Evolutionary conservation across 192 early-diverging fungal genomes (phyloP).

Genomic region (Thamnidium elegans): DNA sequence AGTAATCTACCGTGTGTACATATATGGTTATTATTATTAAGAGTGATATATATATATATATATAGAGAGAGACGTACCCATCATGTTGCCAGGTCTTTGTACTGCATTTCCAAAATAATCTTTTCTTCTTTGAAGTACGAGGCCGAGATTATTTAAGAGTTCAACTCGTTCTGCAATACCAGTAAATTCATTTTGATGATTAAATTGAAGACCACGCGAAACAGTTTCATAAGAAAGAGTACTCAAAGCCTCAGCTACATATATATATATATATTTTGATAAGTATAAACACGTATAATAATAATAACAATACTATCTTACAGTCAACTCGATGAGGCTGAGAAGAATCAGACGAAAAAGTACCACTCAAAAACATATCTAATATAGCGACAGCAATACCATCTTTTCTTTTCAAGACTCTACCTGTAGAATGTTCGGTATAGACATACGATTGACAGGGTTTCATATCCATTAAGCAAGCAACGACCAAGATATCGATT

Average conservation of each 20-base stretch:
- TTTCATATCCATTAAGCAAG: constrained; percentile 86
- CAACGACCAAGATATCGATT: constrained; percentile 82
- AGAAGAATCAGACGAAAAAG: constrained; percentile 63
- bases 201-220: constrained; percentile 70
- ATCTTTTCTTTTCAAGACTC: constrained; percentile 64
- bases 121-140: constrained; percentile 45
- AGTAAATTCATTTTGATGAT: constrained; percentile 69
- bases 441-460: constrained; percentile 80
- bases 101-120: constrained; percentile 60
- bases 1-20: constrained; percentile 50
- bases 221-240: constrained; percentile 51
- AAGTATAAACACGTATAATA: neutral
- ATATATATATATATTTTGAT: neutral
- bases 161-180: constrained; percentile 76
- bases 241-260: constrained; percentile 49
- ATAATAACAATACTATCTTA: constrained; percentile 27
- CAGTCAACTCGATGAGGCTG: constrained; percentile 75
- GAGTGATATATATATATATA: neutral
- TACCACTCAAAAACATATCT: constrained; percentile 77
- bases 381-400: constrained; percentile 83
- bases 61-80: constrained; percentile 41
- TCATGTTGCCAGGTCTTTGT: constrained; percentile 80
- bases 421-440: constrained; percentile 48
- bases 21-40: neutral
- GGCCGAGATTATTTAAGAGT: constrained; percentile 70